Evolutionary conservation across 2,329 filamentous ascomycete genomes (phyloP), one percentile per base, ranked within the genome.

Genomic region (Aspergillus vadensis): DNA sequence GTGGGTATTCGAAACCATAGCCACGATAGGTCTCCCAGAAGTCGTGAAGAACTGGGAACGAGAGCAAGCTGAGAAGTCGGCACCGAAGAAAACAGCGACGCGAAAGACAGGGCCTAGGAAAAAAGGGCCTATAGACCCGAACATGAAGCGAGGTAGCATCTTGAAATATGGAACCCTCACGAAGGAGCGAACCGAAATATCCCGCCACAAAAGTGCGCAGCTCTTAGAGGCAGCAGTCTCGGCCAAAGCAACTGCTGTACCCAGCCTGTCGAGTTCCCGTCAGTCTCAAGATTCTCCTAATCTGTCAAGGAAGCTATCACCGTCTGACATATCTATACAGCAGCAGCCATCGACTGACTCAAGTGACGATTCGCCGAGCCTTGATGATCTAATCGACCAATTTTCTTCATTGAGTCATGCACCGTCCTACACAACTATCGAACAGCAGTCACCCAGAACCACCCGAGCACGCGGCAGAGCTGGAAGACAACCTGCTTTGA

Each of bases 1-100:
- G 9, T 94, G 91, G 91, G 76, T 93, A 5, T 81, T 89, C 21
- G 86, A 88, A 66, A 82, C 83, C 0, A 80, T 91, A 55, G 84
- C 86, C 4, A 85, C 83, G 59, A 72, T 88, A 2, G 89, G 90
- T 0, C 82, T 88, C 57, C 89, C 89, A 3, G 76, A 87, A 2
- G 84, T 84, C 27, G 83, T 91, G 0, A 81, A 88, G 64, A 84
- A 85, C 44, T 93, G 89, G 83, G 85, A 91, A 49, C 72, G 70
- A 38, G 73, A 74, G 62, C 70, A 74, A 59, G 63, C 67, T 5
- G 69, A 70, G 19, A 77, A 76, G 47, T 63, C 71, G 9, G 67
- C 69, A 2, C 65, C 70, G 6, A 75, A 73, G 50, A 70, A 75
- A 36, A 53, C 68, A n/a, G 65, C 58, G 4, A 65, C 25, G 47